Conservation (phyloP, 2,329 filamentous ascomycete species). For the Nectriaceae sp. region DNA sequence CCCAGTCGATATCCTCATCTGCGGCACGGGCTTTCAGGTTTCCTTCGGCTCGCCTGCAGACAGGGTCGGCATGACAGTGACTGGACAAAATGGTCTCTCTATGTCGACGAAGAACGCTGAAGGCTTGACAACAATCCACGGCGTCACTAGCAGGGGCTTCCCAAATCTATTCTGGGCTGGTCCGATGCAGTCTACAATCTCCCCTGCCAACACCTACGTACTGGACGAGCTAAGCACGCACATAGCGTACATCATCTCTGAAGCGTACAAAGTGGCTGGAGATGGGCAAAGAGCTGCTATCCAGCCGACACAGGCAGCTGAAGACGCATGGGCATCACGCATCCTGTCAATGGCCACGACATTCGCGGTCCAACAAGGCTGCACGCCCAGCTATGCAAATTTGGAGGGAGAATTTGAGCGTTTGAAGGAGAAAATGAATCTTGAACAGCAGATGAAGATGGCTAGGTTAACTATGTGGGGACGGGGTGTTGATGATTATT, state of each 20-base stretch:
- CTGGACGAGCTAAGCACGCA: constrained; percentile 3
- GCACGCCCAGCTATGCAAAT: too few relatives aligned
- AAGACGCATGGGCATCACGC: too few relatives aligned
- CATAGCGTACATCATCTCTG: too few relatives aligned
- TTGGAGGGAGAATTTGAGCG: too few relatives aligned
- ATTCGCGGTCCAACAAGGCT: too few relatives aligned
- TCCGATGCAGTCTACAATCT: constrained; percentile 39
- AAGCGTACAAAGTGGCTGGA: constrained; percentile 47
- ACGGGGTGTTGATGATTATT: too few relatives aligned
- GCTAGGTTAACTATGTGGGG: too few relatives aligned
- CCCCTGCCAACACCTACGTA: constrained; percentile 33
- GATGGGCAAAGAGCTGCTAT: too few relatives aligned
- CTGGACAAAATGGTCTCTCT: constrained; percentile 45
- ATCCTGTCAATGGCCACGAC: too few relatives aligned
- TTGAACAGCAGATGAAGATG: too few relatives aligned
- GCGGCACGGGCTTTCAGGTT: not conserved
- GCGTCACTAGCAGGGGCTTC: constrained; percentile 48
- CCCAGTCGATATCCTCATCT: not conserved
- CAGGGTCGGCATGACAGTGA: constrained; percentile 28
- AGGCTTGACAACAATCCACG: constrained; percentile 54
- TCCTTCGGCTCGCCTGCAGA: constrained; percentile 18
- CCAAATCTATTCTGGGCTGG: constrained; percentile 56
- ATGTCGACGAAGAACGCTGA: constrained; percentile 50
- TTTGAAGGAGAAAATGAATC: too few relatives aligned
- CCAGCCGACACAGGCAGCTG: too few relatives aligned